Base-by-base conservation (phyloP, 108 stramenopile genomes). In the Skeletonema grethae region DNA sequence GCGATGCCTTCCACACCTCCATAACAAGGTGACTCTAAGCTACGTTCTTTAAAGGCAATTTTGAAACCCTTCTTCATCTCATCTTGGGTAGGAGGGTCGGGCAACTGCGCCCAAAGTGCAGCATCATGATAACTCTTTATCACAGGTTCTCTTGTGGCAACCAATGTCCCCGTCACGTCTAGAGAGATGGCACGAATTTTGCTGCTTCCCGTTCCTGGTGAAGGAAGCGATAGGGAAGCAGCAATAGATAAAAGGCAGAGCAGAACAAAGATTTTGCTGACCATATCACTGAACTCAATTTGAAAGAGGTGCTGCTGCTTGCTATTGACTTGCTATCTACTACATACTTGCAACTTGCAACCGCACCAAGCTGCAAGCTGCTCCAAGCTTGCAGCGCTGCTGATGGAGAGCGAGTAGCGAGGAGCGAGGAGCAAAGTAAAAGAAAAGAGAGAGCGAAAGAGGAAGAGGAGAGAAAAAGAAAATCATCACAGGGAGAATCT, bases 151-250 rank as follows among this genome's bases (percentile, higher is more conserved):
- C 28, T 55, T 41, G 66, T 67, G 13, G 72, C 34, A 4, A 73
- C 6, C 15, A 73, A 18, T 4, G 72, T 73, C 6, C 72, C 72
- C 18, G 72, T 73, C 12, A 73, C 72, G 30, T 73, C 72, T 5
- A 73, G 24, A 4, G 72, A 73, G 30, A 73, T 66, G 9, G 72
- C 72, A 39, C 72, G 72, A 12, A 73, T 73, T 60, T 60, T 70
- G 22, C 48, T 18, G 18, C 39, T 30, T 25, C 6, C 12, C 8
- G 30, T n/a, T n/a, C n/a, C 48, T 30, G 65, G 65, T 73, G 57
- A 18, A 18, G 25, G 60, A 38, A 48, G 16, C 16, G 46, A 48
- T 48, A 48, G 46, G 18, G 46, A 48, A 18, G n/a, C n/a, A 48
- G 18, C 46, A 6, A 48, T 20, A 18, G 46, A 48, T 20, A 18